Conservation (phyloP, 768 basidiomycete genomes). For the Lentinula edodes region DNA sequence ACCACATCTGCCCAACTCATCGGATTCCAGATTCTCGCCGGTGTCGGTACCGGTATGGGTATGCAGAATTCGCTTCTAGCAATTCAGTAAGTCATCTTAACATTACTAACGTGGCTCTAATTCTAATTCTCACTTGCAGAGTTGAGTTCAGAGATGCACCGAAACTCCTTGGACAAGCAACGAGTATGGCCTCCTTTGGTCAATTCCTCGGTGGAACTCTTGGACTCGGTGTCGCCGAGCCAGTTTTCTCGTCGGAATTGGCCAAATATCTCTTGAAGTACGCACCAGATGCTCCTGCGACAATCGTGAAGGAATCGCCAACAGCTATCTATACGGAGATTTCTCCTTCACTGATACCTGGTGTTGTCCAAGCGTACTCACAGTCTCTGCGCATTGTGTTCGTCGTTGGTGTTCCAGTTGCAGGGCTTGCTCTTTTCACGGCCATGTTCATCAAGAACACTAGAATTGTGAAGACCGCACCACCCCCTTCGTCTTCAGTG, state of each 20-base stretch:
- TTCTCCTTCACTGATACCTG: conserved; percentile 7
- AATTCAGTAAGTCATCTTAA: conserved; percentile 6
- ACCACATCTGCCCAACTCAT: conserved; percentile 3
- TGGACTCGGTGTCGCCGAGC: conserved; percentile 9
- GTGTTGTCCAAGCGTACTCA: conserved; percentile 9
- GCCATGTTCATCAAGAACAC: conserved; percentile 3
- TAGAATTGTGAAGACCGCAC: not conserved
- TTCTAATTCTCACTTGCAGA: not conserved
- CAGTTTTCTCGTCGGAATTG: conserved; percentile 9
- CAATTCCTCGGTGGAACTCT: conserved; percentile 14
- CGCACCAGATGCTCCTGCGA: conserved; percentile 12
- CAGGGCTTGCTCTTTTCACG: not conserved
- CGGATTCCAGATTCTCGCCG: conserved; percentile 13
- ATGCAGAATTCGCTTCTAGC: conserved; percentile 17
- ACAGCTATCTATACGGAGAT: conserved; percentile 11
- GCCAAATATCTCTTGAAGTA: conserved; percentile 7
- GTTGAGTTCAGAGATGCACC: conserved; percentile 11
- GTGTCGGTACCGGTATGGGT: conserved; percentile 11
- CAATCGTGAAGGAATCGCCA: conserved; percentile 6
- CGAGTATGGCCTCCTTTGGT: conserved; percentile 11
- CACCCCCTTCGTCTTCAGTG: not conserved
- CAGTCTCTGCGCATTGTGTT: not conserved
- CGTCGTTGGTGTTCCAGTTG: not conserved
- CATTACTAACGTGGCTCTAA: not conserved
- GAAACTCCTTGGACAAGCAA: conserved; percentile 9